These are phyloP conservation scores for Phyllosticta ampelicida DNA, from an alignment of 2,329 filamentous ascomycete genomes.

Conservation along the genomic window DNA sequence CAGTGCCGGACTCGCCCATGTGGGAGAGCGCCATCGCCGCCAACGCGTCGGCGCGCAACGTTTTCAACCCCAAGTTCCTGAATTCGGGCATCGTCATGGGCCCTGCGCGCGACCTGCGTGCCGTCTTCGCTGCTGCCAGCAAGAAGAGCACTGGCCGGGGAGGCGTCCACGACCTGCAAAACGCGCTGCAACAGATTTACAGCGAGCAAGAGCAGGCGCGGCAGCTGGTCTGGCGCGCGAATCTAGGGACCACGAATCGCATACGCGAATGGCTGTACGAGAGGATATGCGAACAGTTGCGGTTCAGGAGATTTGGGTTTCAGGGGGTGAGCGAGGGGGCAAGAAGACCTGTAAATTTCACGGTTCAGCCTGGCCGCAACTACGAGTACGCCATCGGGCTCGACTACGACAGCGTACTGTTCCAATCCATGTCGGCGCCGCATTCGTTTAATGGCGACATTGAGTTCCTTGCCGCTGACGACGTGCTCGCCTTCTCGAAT, in stretches of 20 bases:
- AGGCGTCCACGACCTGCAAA: conserved; percentile 24
- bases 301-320: not conserved
- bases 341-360: not conserved
- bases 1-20: conserved; percentile 41
- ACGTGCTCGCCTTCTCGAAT: not conserved
- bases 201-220: conserved; percentile 44
- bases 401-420: conserved; percentile 42
- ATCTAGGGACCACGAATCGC: conserved; percentile 18
- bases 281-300: conserved; percentile 15
- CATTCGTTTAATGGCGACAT: conserved; percentile 9
- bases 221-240: conserved; percentile 20
- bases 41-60: not conserved
- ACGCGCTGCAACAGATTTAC: conserved; percentile 41
- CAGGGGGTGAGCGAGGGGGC: not conserved
- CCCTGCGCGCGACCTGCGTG: conserved; percentile 37
- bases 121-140: conserved; percentile 35
- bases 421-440: conserved; percentile 17
- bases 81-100: conserved; percentile 42
- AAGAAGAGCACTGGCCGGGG: conserved; percentile 16
- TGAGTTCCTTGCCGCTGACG: not conserved
- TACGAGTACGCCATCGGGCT: conserved; percentile 44
- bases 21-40: conserved; percentile 21
- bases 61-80: conserved; percentile 33
- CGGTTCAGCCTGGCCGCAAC: conserved; percentile 26
- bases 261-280: conserved; percentile 18